Evolutionary conservation across 345 rosid genomes (phyloP).

Genomic region (Syzygium jambos): DNA sequence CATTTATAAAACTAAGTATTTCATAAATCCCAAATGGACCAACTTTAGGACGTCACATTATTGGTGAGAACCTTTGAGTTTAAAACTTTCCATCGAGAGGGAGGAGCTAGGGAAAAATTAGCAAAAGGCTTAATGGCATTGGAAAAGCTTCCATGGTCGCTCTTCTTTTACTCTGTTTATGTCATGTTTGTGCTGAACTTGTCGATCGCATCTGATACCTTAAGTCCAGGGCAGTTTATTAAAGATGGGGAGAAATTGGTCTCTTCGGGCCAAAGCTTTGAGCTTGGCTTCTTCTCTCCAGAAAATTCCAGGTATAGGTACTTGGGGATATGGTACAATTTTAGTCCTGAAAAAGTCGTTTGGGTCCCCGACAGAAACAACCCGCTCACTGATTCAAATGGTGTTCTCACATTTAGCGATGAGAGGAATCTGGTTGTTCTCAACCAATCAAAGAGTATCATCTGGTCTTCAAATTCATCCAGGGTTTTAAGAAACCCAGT

Average conservation of each 20-base stretch:
- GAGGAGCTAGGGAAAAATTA: too few relatives aligned
- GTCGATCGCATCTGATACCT: background rate
- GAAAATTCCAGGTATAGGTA: slow-evolving; percentile 5
- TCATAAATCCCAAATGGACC: too few relatives aligned
- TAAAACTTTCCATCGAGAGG: too few relatives aligned
- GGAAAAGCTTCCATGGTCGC: too few relatives aligned
- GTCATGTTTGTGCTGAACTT: too few relatives aligned
- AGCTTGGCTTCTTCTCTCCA: slow-evolving; percentile 12
- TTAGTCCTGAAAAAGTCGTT: slow-evolving; percentile 1
- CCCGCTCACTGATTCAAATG: slow-evolving; percentile 10
- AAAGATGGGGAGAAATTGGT: slow-evolving; percentile 8
- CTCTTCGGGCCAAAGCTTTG: background rate
- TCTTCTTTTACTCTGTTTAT: too few relatives aligned
- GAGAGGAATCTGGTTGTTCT: slow-evolving; percentile 1
- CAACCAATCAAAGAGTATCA: background rate
- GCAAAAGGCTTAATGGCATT: too few relatives aligned
- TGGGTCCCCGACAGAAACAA: slow-evolving; percentile 35
- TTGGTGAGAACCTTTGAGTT: too few relatives aligned
- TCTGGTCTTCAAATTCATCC: slow-evolving; percentile 18
- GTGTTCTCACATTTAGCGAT: slow-evolving; percentile 3
- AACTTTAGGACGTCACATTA: too few relatives aligned
- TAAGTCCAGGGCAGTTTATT: background rate
- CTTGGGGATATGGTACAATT: slow-evolving; percentile 28
- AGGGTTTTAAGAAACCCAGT: background rate
- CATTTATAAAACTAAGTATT: too few relatives aligned